Conservation (phyloP, 2,329 filamentous ascomycete genomes). For the Pseudogymnoascus sp. region DNA sequence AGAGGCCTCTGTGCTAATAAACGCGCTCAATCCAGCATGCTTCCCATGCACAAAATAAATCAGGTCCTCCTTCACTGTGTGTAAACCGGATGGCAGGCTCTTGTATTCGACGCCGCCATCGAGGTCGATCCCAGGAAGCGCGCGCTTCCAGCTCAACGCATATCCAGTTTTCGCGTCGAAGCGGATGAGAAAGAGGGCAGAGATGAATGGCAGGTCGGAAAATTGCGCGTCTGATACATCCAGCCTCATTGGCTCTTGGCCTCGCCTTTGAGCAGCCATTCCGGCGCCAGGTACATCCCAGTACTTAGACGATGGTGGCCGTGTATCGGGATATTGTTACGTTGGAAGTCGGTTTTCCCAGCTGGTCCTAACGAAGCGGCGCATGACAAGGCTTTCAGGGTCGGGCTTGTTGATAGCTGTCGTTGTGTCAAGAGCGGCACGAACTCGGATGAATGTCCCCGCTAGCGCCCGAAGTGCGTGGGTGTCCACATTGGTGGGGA, state of each 20-base stretch:
- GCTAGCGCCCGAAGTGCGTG: constrained; percentile 7
- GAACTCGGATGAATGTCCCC: not conserved
- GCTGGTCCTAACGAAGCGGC: not conserved
- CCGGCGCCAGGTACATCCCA: constrained; percentile 1
- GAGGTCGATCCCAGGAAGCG: constrained; percentile 60
- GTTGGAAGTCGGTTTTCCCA: not conserved
- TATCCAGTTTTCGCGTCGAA: constrained; percentile 91
- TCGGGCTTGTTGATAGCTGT: not conserved
- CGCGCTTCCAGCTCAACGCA: constrained; percentile 82
- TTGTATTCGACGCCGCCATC: constrained; percentile 94
- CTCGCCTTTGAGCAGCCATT: constrained; percentile 28
- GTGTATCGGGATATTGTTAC: not conserved
- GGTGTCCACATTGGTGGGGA: not conserved
- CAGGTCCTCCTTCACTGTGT: constrained; percentile 80
- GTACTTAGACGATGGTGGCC: not conserved
- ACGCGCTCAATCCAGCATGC: constrained; percentile 85
- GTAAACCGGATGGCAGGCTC: constrained; percentile 84
- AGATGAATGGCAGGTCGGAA: constrained; percentile 51
- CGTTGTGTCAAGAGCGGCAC: constrained; percentile 6
- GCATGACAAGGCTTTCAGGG: constrained; percentile 3
- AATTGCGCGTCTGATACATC: constrained; percentile 21
- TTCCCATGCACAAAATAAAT: constrained; percentile 87
- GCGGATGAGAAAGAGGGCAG: constrained; percentile 78
- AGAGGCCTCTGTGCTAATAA: constrained; percentile 73
- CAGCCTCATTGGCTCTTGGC: constrained; percentile 27